Evolutionary conservation across 345 rosid genomes (phyloP), one percentile per base, ranked within the genome.

Genomic region (Gossypium australe): DNA sequence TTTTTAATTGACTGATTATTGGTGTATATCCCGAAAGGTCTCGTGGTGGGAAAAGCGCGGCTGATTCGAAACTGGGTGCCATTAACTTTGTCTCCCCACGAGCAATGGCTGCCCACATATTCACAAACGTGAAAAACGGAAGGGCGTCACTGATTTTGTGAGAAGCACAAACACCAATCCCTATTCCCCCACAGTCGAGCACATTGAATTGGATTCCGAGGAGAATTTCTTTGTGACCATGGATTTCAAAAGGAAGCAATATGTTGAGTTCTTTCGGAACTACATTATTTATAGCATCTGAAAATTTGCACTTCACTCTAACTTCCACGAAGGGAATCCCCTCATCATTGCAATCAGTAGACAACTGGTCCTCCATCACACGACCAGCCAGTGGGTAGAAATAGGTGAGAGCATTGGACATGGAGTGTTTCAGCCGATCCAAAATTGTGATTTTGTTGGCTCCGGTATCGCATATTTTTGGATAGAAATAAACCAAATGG

Each of bases 301-400:
- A 48, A 70, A 84, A 75, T 12, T 63, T 51, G 68, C 82, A 75
- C 29, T 69, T 70, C n/a, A 76, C 80, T 41, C 62, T 11, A 11
- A 82, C 78, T 67, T 64, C 75, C 44, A 29, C 6, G 34, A 47
- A 77, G 60, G 76, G 78, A 9, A 76, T 25, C 20, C 85, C 87
- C 38, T 73, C 38, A 3, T 80, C 83, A 51, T 48, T 75, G 78
- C 85, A 84, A 11, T 77, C 75, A 0, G 79, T 68, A 20, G 7
- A 47, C n/a, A 27, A 3, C 17, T 7, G 2, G 27, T 41, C 22
- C 11, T 29, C 74, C 27, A 3, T 71, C 13, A 71, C 38, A 1
- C 74, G 74, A 17, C 65, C 65, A 0, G 65, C 62, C 18, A 71
- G 25, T 0, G 75, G 75, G 53, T 56, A 56, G 75, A 71, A 71